Evolutionary conservation across 2,329 filamentous ascomycete species (phyloP).

Genomic region (Cucurbitaria berberidis): DNA sequence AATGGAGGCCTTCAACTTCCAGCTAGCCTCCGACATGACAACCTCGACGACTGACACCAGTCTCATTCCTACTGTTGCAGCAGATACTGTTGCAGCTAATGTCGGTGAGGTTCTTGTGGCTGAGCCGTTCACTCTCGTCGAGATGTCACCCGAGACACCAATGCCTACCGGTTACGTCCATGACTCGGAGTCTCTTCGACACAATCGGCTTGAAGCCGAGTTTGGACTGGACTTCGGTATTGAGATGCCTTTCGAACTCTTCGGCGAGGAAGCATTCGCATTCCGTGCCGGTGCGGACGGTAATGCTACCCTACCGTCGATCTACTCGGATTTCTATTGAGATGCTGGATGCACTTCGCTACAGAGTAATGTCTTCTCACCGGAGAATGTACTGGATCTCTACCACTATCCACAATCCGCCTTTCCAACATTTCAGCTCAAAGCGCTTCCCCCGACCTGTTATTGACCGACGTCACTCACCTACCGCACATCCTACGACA

Average conservation of each 20-base stretch:
- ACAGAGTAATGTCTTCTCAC: not conserved
- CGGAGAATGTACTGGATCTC: not conserved
- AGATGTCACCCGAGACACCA: not conserved
- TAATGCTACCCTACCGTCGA: conserved; percentile 25
- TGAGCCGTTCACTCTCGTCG: conserved; percentile 2
- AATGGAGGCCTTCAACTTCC: conserved; percentile 8
- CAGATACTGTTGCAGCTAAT: not conserved
- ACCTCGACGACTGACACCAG: not conserved
- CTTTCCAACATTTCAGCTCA: not conserved
- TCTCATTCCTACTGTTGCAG: not conserved
- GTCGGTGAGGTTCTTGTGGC: conserved; percentile 3
- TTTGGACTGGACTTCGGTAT: conserved; percentile 6
- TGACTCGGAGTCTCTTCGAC: conserved; percentile 20
- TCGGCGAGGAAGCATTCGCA: conserved; percentile 12
- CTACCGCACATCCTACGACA: not conserved
- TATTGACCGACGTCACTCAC: not conserved
- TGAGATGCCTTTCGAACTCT: conserved; percentile 5
- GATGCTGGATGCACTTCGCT: not conserved
- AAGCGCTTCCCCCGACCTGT: not conserved
- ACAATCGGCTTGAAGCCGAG: conserved; percentile 17
- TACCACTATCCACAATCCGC: not conserved
- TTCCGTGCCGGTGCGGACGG: conserved; percentile 28
- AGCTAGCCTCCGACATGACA: conserved; percentile 8
- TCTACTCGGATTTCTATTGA: conserved; percentile 7
- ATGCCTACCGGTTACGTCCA: conserved; percentile 6